Evolutionary conservation across 768 basidiomycete species (phyloP), one percentile per base, ranked within the genome.

Genomic region (Amanita rubescens): DNA sequence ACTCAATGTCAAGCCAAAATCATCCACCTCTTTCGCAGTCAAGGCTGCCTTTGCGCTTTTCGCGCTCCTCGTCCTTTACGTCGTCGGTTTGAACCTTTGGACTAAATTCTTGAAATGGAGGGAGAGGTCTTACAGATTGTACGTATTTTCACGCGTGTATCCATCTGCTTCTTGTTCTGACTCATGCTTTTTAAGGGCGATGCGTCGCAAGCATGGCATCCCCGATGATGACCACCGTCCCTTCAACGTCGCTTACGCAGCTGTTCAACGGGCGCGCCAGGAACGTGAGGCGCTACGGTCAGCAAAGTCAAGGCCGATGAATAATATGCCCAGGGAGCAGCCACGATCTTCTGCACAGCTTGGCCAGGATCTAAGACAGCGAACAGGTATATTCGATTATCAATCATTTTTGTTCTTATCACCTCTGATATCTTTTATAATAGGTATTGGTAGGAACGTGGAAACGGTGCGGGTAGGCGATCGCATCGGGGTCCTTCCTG

Each of bases 241-340:
- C 11, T 92, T 92, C 75, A 87, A 86, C 65, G 86, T 91, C 58
- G 90, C 90, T n/a, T 89, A 87, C 67, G 79, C 87, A 58, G 87
- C 85, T 54, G 84, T 81, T 35, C 69, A 75, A 56, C 75, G 75
- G 51, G 71, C 76, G 43, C 77, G 79, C 57, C 74, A 80, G 61
- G 79, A 85, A 60, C 71, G 77, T 59, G 75, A 74, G 56, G 48
- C 41, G 27, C 30, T 52, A 19, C 19, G 34, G 57, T 30, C 47
- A 55, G 17, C 49, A 24, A 50, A 51, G 22, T 37, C 43, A 7
- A 53, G 33, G 34, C 22, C 42, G 7, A 38, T 45, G 44, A 53
- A 35, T 37, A 46, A 46, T 15, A 11, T 46, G 20, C 25, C 52
- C 10, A 37, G 44, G 34, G 44, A 53, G 43, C 52, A 46, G 35